phyloP scores from a whole-genome alignment of 257 asterid genomes.

The Plantago ovata region DNA sequence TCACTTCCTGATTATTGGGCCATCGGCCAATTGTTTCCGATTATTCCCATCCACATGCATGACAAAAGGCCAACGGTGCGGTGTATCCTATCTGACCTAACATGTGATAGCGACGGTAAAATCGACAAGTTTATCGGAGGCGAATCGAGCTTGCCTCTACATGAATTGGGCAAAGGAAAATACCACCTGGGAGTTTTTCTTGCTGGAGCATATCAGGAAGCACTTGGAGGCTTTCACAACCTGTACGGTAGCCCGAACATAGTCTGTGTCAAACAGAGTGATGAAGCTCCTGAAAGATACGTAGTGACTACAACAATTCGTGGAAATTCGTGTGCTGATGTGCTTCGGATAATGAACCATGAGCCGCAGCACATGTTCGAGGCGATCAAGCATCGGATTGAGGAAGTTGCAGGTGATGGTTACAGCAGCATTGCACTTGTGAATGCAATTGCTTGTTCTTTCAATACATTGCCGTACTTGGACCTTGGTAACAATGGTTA shows the following conservation, averaged over 20 bases:
- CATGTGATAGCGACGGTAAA: conserved; percentile 63
- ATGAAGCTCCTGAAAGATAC: conserved; percentile 47
- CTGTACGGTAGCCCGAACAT: conserved; percentile 66
- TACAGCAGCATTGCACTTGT: conserved; percentile 19
- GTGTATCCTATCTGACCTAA: conserved; percentile 50
- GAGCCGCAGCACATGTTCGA: conserved; percentile 64
- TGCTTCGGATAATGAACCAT: conserved; percentile 61
- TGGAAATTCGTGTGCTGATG: conserved; percentile 57
- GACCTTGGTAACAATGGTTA: neutral
- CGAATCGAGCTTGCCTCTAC: conserved; percentile 55
- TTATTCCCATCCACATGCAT: conserved; percentile 52
- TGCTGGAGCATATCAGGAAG: conserved; percentile 81
- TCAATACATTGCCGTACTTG: conserved; percentile 63
- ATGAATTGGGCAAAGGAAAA: conserved; percentile 27
- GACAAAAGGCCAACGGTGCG: conserved; percentile 42
- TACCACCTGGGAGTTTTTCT: conserved; percentile 65
- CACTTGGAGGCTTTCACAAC: conserved; percentile 71
- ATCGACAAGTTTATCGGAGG: conserved; percentile 55
- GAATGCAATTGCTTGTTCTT: conserved; percentile 23
- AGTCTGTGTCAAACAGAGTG: conserved; percentile 47
- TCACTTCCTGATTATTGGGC: conserved; percentile 71
- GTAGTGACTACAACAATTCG: conserved; percentile 50
- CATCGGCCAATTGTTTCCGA: conserved; percentile 50
- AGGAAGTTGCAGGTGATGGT: conserved; percentile 32
- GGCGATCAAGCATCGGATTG: conserved; percentile 53